Evolutionary conservation across 345 rosid genomes (phyloP).

Genomic region (Arabidopsis thaliana): DNA sequence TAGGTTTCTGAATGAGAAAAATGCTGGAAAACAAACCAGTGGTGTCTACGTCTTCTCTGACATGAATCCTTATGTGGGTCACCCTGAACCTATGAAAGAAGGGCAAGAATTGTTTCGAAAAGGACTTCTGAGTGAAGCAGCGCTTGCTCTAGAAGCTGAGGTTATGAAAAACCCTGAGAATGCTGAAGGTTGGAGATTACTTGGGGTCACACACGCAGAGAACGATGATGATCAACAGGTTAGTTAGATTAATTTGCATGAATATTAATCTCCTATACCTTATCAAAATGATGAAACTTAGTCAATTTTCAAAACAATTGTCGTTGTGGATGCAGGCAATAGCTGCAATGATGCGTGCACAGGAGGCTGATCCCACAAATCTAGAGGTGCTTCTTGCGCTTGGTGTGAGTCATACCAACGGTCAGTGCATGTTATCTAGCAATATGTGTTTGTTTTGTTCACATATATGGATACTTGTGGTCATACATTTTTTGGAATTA

Average conservation of each 20-base stretch:
- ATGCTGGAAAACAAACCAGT: conserved; percentile 66
- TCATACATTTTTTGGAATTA: not conserved
- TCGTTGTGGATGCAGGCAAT: conserved; percentile 73
- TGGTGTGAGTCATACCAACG: conserved; percentile 99
- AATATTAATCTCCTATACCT: not conserved
- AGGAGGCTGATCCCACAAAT: conserved; percentile 93
- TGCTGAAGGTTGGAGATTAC: conserved; percentile 99
- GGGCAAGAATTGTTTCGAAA: conserved; percentile 94
- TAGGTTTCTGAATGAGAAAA: conserved; percentile 81
- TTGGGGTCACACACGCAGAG: conserved; percentile 98
- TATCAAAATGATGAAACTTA: not conserved
- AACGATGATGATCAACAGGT: conserved; percentile 99
- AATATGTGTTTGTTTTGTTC: conserved; percentile 27
- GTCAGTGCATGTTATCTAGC: conserved; percentile 53
- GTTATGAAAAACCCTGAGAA: conserved; percentile 95
- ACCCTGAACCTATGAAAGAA: conserved; percentile 93
- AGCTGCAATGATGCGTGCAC: conserved; percentile 99
- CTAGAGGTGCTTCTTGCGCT: conserved; percentile 99
- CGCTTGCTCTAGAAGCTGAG: conserved; percentile 99
- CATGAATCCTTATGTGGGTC: conserved; percentile 99
- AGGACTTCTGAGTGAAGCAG: conserved; percentile 99
- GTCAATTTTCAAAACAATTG: not conserved
- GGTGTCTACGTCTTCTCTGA: conserved; percentile 97
- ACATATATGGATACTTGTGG: not conserved
- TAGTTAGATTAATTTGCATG: conserved; percentile 27